These are phyloP conservation scores for Diatrype stigma DNA, from an alignment of 2,329 filamentous ascomycete genomes.

Conservation along the genomic window DNA sequence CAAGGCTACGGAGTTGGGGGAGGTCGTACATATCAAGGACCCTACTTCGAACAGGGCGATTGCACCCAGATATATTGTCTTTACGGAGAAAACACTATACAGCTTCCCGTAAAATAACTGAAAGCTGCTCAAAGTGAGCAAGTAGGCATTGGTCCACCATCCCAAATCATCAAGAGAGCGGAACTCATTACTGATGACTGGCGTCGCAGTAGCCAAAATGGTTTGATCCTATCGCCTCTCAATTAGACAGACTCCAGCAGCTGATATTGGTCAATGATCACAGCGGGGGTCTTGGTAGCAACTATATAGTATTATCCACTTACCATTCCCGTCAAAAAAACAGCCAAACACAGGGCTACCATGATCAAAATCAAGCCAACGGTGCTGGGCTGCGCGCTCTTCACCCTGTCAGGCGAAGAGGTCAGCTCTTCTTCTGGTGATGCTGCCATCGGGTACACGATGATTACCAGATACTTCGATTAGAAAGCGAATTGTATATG, in stretches of 20 bases:
- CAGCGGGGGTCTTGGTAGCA: too few relatives aligned
- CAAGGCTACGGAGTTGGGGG: slow-evolving; percentile 20
- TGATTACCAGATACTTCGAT: too few relatives aligned
- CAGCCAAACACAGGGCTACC: slow-evolving; percentile 7
- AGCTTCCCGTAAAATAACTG: slow-evolving; percentile 25
- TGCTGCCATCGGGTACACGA: not conserved
- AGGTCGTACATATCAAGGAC: slow-evolving; percentile 19
- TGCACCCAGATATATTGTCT: slow-evolving; percentile 8
- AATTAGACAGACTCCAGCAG: not conserved
- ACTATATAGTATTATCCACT: not conserved
- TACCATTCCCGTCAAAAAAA: slow-evolving; percentile 12
- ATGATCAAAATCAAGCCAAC: slow-evolving; percentile 1
- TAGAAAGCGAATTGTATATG: too few relatives aligned
- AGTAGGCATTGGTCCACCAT: slow-evolving; percentile 37
- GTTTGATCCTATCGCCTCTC: slow-evolving; percentile 21
- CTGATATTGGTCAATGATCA: too few relatives aligned
- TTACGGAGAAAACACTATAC: slow-evolving; percentile 17
- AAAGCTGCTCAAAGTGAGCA: slow-evolving; percentile 29
- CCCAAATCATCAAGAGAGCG: slow-evolving; percentile 33
- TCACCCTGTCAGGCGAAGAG: not conserved
- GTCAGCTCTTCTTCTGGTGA: not conserved
- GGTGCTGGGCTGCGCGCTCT: not conserved
- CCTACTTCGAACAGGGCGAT: slow-evolving; percentile 25
- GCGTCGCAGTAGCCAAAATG: slow-evolving; percentile 29
- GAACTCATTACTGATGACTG: slow-evolving; percentile 27